Evolutionary conservation across 2,329 filamentous ascomycete species (phyloP).

Genomic region (Claviceps sp.): DNA sequence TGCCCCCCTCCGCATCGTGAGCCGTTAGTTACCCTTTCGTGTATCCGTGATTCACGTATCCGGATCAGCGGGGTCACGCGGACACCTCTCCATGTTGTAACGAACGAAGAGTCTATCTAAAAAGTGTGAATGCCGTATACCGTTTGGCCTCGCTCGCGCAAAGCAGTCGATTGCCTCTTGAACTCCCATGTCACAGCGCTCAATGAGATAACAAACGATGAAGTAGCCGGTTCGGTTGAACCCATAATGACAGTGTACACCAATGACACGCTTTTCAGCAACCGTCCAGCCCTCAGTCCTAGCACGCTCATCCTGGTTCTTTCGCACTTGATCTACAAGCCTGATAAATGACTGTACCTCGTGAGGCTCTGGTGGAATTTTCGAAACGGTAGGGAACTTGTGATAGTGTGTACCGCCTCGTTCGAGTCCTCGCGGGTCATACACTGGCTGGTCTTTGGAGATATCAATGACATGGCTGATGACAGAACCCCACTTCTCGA

Average conservation of each 20-base stretch:
- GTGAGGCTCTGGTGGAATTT: slow-evolving; percentile 57
- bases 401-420: slow-evolving; percentile 56
- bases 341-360: slow-evolving; percentile 42
- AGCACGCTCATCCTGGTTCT: slow-evolving; percentile 30
- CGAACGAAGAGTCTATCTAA: slow-evolving; percentile 70
- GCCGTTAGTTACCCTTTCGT: not conserved
- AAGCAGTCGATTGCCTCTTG: slow-evolving; percentile 72
- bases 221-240: slow-evolving; percentile 93
- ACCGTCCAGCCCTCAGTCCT: slow-evolving; percentile 26
- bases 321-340: slow-evolving; percentile 46
- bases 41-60: slow-evolving; percentile 51
- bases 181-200: slow-evolving; percentile 57
- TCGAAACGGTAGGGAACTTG: slow-evolving; percentile 86
- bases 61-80: not conserved
- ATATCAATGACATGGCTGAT: slow-evolving; percentile 80
- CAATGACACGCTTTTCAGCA: slow-evolving; percentile 40
- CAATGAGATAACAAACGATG: slow-evolving; percentile 80
- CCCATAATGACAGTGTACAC: slow-evolving; percentile 90
- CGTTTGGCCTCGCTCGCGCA: slow-evolving; percentile 56
- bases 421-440: slow-evolving; percentile 62
- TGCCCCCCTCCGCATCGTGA: not conserved
- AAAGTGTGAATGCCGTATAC: slow-evolving; percentile 84
- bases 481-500: slow-evolving; percentile 47
- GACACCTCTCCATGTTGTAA: slow-evolving; percentile 34
- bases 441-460: slow-evolving; percentile 79